Evolutionary conservation across 441 rosid species (phyloP).

Genomic region (Pelargonium australe): DNA sequence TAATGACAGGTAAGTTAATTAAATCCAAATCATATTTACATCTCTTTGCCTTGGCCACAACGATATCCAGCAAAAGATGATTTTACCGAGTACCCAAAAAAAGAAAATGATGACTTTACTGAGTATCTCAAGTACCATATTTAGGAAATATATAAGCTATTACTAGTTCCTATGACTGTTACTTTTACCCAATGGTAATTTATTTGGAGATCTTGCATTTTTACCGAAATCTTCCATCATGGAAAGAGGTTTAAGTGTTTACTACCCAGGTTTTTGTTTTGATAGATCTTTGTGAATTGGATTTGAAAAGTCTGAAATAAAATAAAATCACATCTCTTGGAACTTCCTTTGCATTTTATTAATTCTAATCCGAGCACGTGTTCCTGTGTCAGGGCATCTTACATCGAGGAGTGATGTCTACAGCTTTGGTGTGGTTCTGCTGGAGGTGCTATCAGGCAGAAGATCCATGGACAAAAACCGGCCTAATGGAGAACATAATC

Average conservation of each 20-base stretch:
- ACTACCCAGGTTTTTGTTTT: background rate
- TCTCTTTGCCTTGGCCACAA: background rate
- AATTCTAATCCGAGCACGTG: constrained; percentile 9
- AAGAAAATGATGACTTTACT: too few relatives aligned
- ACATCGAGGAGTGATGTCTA: constrained; percentile 69
- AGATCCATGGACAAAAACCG: constrained; percentile 66
- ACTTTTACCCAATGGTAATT: background rate
- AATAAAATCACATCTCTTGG: background rate
- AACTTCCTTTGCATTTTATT: too few relatives aligned
- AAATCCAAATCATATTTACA: background rate
- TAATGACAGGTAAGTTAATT: constrained; percentile 53
- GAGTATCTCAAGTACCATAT: too few relatives aligned
- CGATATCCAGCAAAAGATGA: too few relatives aligned
- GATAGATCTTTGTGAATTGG: background rate
- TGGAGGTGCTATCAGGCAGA: constrained; percentile 62
- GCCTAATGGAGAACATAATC: constrained; percentile 64
- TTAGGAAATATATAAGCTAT: too few relatives aligned
- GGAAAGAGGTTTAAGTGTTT: too few relatives aligned
- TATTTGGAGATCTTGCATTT: background rate
- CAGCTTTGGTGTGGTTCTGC: constrained; percentile 67
- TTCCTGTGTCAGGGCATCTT: constrained; percentile 40
- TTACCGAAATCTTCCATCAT: too few relatives aligned
- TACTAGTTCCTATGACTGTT: too few relatives aligned
- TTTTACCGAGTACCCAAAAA: too few relatives aligned
- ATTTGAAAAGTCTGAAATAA: background rate